A percentile compares a stretch with the other conserved stretches of the same genome.
Conservation (phyloP, 805 yeast species). For the Lipomyces chichibuensis region DNA sequence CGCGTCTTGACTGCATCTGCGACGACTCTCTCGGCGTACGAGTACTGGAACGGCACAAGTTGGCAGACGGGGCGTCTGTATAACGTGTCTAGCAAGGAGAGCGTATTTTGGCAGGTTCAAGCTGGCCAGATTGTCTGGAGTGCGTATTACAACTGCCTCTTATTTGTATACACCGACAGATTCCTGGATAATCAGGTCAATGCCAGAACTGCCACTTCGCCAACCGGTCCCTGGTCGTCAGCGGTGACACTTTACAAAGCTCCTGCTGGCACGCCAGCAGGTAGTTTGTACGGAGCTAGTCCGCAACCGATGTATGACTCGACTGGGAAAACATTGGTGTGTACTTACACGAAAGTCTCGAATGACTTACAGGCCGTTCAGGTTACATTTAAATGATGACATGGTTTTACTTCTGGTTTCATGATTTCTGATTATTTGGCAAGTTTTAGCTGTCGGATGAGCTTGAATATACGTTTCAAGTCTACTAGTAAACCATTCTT, state of each 20-base stretch:
- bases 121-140: slow-evolving; percentile 6
- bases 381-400: background rate
- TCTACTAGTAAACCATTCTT: too few species aligned
- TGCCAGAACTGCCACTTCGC: background rate
- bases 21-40: slow-evolving; percentile 4
- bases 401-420: background rate
- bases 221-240: slow-evolving; percentile 9
- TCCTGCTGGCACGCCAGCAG: background rate
- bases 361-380: slow-evolving; percentile 2
- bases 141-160: slow-evolving; percentile 1
- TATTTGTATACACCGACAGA: slow-evolving; percentile 4
- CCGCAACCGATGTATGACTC: slow-evolving; percentile 6
- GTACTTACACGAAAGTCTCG: slow-evolving; percentile 7
- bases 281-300: slow-evolving; percentile 1
- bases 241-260: slow-evolving; percentile 8
- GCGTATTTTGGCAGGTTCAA: slow-evolving; percentile 3
- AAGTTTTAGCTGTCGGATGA: too few species aligned
- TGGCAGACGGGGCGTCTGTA: slow-evolving; percentile 1
- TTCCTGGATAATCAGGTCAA: slow-evolving; percentile 7
- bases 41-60: slow-evolving; percentile 6
- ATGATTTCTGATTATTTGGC: background rate
- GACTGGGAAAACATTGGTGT: slow-evolving; percentile 7
- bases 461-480: too few species aligned
- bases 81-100: slow-evolving; percentile 4
- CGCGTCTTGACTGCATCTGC: slow-evolving; percentile 3